phyloP scores from a whole-genome alignment of 163 green algal species.

The Prototheca stagnorum region DNA sequence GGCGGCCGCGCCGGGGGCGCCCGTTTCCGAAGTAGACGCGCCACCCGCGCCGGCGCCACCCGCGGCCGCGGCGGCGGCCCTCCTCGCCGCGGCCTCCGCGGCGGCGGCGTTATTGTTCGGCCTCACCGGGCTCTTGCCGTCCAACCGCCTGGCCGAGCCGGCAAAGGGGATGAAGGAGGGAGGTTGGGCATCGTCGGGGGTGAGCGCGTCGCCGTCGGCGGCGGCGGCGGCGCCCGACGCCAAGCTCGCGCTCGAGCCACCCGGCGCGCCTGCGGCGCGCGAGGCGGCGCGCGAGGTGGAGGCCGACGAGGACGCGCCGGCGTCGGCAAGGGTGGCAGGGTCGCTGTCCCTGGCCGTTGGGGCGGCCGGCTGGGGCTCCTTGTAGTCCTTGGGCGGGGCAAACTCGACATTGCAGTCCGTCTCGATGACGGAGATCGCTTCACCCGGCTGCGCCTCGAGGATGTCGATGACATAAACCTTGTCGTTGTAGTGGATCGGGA shows the following conservation, averaged over 20 bases:
- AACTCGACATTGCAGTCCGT: constrained; percentile 97
- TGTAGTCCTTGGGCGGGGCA: constrained; percentile 91
- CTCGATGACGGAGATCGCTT: constrained; percentile 92
- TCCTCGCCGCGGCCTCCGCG: no score
- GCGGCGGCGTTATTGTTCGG: no score
- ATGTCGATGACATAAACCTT: constrained; percentile 88
- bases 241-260: background rate
- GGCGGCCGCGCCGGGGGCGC: background rate
- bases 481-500: constrained; percentile 94
- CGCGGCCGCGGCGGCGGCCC: no score
- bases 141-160: constrained; percentile 46
- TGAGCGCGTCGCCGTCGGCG: constrained; percentile 1
- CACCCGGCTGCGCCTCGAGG: constrained; percentile 61
- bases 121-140: no score
- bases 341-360: background rate
- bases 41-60: no score
- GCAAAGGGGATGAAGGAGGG: constrained; percentile 54
- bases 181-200: constrained; percentile 17
- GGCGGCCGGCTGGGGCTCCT: constrained; percentile 50
- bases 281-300: background rate
- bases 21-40: no score
- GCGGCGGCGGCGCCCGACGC: background rate
- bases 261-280: background rate
- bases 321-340: background rate
- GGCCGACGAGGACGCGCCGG: background rate